phyloP scores from a whole-genome alignment of 805 yeast genomes.

The Candida taoyuanica region DNA sequence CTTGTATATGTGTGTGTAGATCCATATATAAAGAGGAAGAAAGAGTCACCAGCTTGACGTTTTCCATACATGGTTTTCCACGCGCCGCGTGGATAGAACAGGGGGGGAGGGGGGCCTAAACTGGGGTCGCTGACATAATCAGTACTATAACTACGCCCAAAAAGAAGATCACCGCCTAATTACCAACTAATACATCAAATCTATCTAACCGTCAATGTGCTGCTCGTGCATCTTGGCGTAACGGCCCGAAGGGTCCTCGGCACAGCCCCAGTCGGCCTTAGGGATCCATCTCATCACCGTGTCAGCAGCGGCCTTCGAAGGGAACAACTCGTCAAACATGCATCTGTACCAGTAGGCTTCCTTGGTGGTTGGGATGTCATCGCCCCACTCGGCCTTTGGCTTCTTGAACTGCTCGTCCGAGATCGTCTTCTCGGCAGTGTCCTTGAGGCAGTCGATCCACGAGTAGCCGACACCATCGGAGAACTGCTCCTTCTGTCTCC shows the following conservation, averaged over 20 bases:
- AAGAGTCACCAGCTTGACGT: too few relatives aligned
- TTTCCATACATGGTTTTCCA: too few relatives aligned
- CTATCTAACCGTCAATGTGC: slow-evolving; percentile 41
- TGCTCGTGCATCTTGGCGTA: slow-evolving; percentile 86
- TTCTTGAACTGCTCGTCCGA: slow-evolving; percentile 85
- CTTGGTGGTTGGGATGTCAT: slow-evolving; percentile 91
- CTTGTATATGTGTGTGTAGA: neutral
- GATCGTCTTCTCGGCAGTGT: slow-evolving; percentile 81
- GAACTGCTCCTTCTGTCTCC: slow-evolving; percentile 99
- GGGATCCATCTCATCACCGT: slow-evolving; percentile 99
- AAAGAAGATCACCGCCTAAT: too few relatives aligned
- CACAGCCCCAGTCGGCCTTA: slow-evolving; percentile 99
- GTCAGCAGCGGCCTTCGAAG: slow-evolving; percentile 84
- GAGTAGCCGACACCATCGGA: slow-evolving; percentile 99
- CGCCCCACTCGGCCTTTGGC: slow-evolving; percentile 96
- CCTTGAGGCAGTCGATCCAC: slow-evolving; percentile 98
- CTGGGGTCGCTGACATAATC: too few relatives aligned
- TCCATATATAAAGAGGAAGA: too few relatives aligned
- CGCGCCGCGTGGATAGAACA: too few relatives aligned
- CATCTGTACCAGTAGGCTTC: slow-evolving; percentile 99
- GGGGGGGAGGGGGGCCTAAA: too few relatives aligned
- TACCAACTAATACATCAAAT: too few relatives aligned
- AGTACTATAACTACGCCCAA: too few relatives aligned
- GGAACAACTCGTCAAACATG: slow-evolving; percentile 91
- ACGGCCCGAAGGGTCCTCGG: slow-evolving; percentile 98